These are phyloP conservation scores for Ogataea henricii DNA, from an alignment of 805 yeast species.

Conservation along the genomic window DNA sequence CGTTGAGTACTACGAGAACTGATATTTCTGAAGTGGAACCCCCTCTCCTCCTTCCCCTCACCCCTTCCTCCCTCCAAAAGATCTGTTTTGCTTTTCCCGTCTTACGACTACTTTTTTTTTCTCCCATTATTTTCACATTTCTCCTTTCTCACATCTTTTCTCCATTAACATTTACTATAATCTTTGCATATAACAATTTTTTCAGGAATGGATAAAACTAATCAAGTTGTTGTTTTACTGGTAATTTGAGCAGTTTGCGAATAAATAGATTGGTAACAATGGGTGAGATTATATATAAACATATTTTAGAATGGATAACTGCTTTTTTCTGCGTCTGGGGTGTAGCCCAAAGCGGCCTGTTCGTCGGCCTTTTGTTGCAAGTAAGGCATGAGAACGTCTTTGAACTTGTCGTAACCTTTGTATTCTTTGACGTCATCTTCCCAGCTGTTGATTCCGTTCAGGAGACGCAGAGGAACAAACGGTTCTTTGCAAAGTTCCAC, in stretches of 20 bases:
- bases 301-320: constrained; percentile 43
- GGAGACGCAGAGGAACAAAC: constrained; percentile 58
- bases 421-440: constrained; percentile 58
- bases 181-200: constrained; percentile 10
- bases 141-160: constrained; percentile 1
- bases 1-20: constrained; percentile 56
- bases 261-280: constrained; percentile 8
- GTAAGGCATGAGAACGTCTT: constrained; percentile 57
- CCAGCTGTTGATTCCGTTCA: constrained; percentile 64
- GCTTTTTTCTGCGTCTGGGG: constrained; percentile 41
- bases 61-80: too few species aligned
- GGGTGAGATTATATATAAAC: not conserved
- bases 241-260: constrained; percentile 3
- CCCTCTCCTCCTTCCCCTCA: too few species aligned
- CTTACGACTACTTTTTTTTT: not conserved
- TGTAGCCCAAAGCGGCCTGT: constrained; percentile 47
- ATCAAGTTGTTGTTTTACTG: not conserved
- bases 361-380: constrained; percentile 48
- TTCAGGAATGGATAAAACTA: constrained; percentile 2
- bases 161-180: constrained; percentile 9
- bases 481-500: constrained; percentile 59
- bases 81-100: constrained; percentile 3
- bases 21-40: constrained; percentile 4
- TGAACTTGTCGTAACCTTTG: constrained; percentile 57
- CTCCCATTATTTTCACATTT: not conserved